phyloP scores from a whole-genome alignment of 371 early-diverging fungal species.

The Nosema muscidifuracis region DNA sequence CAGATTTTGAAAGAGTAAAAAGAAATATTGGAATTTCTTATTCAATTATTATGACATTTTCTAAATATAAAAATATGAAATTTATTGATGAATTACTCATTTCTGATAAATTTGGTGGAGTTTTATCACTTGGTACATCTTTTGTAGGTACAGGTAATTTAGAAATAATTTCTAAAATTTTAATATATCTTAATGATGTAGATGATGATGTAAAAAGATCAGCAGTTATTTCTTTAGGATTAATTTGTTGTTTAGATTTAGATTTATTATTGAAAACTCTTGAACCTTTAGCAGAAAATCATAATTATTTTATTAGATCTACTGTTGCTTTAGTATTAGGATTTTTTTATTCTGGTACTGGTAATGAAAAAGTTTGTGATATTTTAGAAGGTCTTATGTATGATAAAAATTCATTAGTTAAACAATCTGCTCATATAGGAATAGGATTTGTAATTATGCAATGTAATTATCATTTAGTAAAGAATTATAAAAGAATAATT shows the following conservation, averaged over 20 bases:
- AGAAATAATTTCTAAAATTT: conserved; percentile 72
- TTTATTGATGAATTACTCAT: conserved; percentile 61
- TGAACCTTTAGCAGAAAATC: conserved; percentile 87
- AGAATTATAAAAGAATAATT: conserved; percentile 67
- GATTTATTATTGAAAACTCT: conserved; percentile 87
- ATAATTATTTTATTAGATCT: conserved; percentile 91
- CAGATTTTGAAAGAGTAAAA: conserved; percentile 79
- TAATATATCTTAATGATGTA: conserved; percentile 88
- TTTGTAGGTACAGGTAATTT: conserved; percentile 92
- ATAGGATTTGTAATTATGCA: conserved; percentile 91
- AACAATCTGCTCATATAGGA: conserved; percentile 92
- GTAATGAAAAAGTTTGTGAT: conserved; percentile 68
- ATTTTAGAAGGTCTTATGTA: conserved; percentile 92
- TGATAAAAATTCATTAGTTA: conserved; percentile 88
- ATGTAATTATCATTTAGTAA: conserved; percentile 73
- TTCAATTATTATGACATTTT: conserved; percentile 12
- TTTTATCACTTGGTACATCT: conserved; percentile 86
- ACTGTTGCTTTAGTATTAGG: conserved; percentile 91
- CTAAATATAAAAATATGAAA: conserved; percentile 9
- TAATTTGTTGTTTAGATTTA: conserved; percentile 77
- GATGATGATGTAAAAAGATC: conserved; percentile 95
- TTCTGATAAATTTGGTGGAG: conserved; percentile 82
- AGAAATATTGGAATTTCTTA: conserved; percentile 76
- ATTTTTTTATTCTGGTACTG: conserved; percentile 89
- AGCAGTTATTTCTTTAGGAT: conserved; percentile 88